Base-by-base conservation (phyloP, 2,329 filamentous ascomycete species). In the Diaporthe sp. region DNA sequence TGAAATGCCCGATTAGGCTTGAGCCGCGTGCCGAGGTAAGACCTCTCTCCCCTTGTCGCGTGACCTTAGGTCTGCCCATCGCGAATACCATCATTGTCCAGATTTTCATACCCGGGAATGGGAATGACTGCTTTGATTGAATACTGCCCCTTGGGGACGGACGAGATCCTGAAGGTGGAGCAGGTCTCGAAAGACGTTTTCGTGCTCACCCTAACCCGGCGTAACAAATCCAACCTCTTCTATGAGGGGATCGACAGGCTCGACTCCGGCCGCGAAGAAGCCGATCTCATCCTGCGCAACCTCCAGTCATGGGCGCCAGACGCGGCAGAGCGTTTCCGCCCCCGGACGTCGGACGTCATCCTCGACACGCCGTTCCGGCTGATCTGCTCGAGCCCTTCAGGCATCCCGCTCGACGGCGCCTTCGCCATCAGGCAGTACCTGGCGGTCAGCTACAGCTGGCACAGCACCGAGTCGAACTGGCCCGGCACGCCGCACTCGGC, bases 361-460 rank as follows among this genome's bases (percentile, higher is more conserved):
- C 61, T 65, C 5, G 42, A 65, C 42, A 65, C 42, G 4, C 61
- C 42, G 6, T 65, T 65, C 25, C 61, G 61, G 0, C 42, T 65
- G 10, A 34, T 65, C 61, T 46, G 39, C 42, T 46, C 25, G 4
- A 34, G 61, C 61, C 61, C 61, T 2, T 22, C 39, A 0, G 42
- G 61, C 39, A 9, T 65, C 17, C 61, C 61, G 7, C 22, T 65
- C 25, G 61, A 65, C 61, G 42, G 42, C 39, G 39, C 61, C 61
- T 46, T 65, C 42, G 61, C 3, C 25, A 65, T 65, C 25, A 31
- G 61, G 1, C 61, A 65, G 42, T 65, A 65, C 25, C 28, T 65
- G 4, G 61, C 61, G 0, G 3, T 65, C 9, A 65, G 61, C 61
- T 65, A 65, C 61, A 34, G 25, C 42, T 65, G 61, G 61, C 61